Conservation (phyloP, 1,284 basidiomycete species). For the Pseudozyma flocculosa region DNA sequence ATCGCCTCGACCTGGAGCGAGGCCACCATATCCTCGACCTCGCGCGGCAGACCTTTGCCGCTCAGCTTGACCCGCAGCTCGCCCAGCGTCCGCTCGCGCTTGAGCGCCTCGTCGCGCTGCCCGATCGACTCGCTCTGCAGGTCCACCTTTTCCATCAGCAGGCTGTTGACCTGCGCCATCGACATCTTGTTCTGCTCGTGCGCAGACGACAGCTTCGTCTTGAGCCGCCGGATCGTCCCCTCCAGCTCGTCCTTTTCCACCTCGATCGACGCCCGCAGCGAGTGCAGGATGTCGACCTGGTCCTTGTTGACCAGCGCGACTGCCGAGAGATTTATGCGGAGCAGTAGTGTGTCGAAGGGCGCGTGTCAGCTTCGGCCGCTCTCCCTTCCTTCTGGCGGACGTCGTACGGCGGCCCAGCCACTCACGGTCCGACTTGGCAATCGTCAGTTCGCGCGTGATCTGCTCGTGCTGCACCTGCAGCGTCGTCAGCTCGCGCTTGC, state of each 20-base stretch:
- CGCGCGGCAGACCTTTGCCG: slow-evolving; percentile 67
- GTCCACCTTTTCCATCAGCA: slow-evolving; percentile 86
- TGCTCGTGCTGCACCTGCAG: slow-evolving; percentile 73
- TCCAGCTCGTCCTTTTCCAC: slow-evolving; percentile 79
- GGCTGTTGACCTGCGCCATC: slow-evolving; percentile 66
- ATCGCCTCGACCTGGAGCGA: slow-evolving; percentile 75
- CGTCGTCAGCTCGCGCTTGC: slow-evolving; percentile 70
- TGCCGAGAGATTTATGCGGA: slow-evolving; percentile 6
- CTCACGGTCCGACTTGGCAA: slow-evolving; percentile 83
- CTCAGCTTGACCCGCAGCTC: slow-evolving; percentile 66
- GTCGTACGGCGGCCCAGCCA: too few relatives aligned
- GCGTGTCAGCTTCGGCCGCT: too few relatives aligned
- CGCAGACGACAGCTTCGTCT: slow-evolving; percentile 71
- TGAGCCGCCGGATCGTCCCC: slow-evolving; percentile 68
- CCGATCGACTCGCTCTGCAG: slow-evolving; percentile 65
- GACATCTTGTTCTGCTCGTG: slow-evolving; percentile 86
- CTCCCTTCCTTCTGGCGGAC: too few relatives aligned
- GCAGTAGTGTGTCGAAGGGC: too few relatives aligned
- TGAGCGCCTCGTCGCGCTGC: slow-evolving; percentile 43
- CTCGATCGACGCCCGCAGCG: slow-evolving; percentile 81
- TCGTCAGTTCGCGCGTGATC: slow-evolving; percentile 70
- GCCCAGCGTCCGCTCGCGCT: slow-evolving; percentile 33
- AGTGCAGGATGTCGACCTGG: slow-evolving; percentile 66
- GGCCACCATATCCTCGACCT: slow-evolving; percentile 74
- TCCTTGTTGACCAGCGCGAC: slow-evolving; percentile 61